Evolutionary conservation across 2,329 filamentous ascomycete genomes (phyloP), one percentile per base, ranked within the genome.

Genomic region (Sordariomycetes sp.): DNA sequence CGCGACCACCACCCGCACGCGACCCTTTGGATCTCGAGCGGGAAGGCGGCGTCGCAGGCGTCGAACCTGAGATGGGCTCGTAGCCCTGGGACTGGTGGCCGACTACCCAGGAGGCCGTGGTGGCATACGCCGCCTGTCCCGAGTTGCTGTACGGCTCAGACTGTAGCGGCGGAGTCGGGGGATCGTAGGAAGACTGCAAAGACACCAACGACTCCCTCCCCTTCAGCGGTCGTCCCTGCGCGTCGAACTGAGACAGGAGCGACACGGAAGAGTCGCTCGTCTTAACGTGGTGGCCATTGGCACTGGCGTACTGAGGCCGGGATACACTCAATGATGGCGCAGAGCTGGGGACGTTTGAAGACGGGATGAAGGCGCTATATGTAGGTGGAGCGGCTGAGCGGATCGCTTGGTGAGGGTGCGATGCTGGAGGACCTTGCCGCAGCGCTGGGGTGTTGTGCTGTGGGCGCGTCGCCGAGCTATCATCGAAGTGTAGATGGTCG

Each of bases 171-270:
- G 57, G 56, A 28, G 51, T 51, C 50, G 56, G 59, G 17, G 64
- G 60, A 20, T 65, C 65, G 57, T 59, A 56, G 45, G 63, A 61
- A 3, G 72, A 70, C 55, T 69, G 66, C n/a, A 74, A 62, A 3
- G 73, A 74, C 20, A 70, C 68, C 56, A 74, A 65, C 15, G 73
- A 72, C 55, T 70, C 69, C 22, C 68, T 69, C 15, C 66, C 67
- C 8, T 68, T 67, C 17, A 58, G 25, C 10, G 25, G 52, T 6
- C 51, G 55, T 12, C 55, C 55, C 35, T 57, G 50, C 4, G n/a
- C 25, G 50, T 58, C 56, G 28, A 50, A 54, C 39, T 34, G 15
- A 8, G 56, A 58, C 32, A 51, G 52, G 20, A 58, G 56, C 6
- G 56, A 58, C 20, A 58, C 39, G 12, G 39, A 35, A 34, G 56